phyloP scores from a whole-genome alignment of 1,139 yeast genomes.

The Protomyces lactucae-debilis region DNA sequence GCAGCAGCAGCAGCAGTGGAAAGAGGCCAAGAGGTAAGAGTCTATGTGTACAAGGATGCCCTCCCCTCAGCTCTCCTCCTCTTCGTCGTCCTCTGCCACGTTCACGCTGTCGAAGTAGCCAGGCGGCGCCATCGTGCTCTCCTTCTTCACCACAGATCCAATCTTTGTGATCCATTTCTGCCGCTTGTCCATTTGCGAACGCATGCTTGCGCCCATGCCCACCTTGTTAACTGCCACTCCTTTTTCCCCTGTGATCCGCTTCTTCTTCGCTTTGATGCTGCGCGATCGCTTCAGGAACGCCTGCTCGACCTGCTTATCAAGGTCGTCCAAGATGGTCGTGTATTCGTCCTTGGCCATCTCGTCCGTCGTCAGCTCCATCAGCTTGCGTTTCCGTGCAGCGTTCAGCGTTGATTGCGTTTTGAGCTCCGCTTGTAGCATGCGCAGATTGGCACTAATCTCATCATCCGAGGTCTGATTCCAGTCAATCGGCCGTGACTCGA shows the following conservation, averaged over 20 bases:
- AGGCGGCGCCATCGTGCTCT: background rate
- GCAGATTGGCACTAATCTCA: slow-evolving; percentile 80
- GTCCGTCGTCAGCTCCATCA: slow-evolving; percentile 75
- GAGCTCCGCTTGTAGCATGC: slow-evolving; percentile 66
- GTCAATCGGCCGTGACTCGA: slow-evolving; percentile 53
- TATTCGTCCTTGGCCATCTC: slow-evolving; percentile 96
- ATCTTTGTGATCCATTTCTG: slow-evolving; percentile 82
- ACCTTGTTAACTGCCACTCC: slow-evolving; percentile 23
- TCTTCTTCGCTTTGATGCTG: slow-evolving; percentile 75
- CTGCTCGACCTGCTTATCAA: slow-evolving; percentile 95
- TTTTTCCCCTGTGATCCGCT: slow-evolving; percentile 35
- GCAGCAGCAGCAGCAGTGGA: too few species aligned
- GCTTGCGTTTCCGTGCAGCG: slow-evolving; percentile 57
- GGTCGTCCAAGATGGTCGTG: slow-evolving; percentile 78
- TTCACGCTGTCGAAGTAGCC: background rate
- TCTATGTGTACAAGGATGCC: too few species aligned
- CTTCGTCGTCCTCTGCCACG: background rate
- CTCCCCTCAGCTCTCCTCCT: background rate
- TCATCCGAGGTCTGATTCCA: slow-evolving; percentile 77
- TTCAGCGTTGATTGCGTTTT: slow-evolving; percentile 60
- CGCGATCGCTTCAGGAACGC: slow-evolving; percentile 80
- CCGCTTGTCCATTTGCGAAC: slow-evolving; percentile 77
- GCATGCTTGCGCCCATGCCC: slow-evolving; percentile 58
- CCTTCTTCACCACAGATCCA: slow-evolving; percentile 43
- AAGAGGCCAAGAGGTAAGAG: too few species aligned